Percentiles rank a stretch among this genome's conserved stretches.
These are phyloP conservation scores for Fusarium nisikadoi DNA, from an alignment of 2,329 filamentous ascomycete genomes.

Conservation along the genomic window DNA sequence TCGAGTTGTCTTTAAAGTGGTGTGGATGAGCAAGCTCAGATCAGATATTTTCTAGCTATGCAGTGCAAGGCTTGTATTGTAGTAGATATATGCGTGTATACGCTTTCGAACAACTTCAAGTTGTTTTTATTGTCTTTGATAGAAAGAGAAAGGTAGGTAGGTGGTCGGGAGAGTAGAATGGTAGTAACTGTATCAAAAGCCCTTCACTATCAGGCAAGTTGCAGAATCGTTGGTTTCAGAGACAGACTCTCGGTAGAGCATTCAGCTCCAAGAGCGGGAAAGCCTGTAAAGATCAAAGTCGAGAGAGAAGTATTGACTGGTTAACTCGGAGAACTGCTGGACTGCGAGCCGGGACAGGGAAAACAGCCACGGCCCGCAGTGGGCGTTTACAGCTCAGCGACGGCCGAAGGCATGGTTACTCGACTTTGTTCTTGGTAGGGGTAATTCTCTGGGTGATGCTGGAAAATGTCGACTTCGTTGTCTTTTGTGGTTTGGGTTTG, in stretches of 20 bases:
- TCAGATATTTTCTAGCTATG: not conserved
- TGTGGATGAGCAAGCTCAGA: constrained; percentile 4
- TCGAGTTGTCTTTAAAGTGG: not conserved
- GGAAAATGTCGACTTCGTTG: constrained; percentile 70
- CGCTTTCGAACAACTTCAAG: not conserved
- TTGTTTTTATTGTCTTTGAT: constrained; percentile 4
- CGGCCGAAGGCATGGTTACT: constrained; percentile 76
- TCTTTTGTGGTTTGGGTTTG: constrained; percentile 56
- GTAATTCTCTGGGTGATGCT: constrained; percentile 49
- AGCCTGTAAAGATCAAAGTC: constrained; percentile 75
- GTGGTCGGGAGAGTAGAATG: not conserved
- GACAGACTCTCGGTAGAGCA: constrained; percentile 53
- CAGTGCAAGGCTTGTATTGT: not conserved
- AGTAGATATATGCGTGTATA: not conserved
- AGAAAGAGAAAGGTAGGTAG: not conserved
- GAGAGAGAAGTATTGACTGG: constrained; percentile 62
- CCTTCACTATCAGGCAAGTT: constrained; percentile 47
- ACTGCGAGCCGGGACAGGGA: constrained; percentile 73
- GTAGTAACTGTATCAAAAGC: constrained; percentile 33
- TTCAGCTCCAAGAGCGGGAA: constrained; percentile 56
- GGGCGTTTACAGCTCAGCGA: constrained; percentile 93
- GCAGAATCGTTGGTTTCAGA: constrained; percentile 50
- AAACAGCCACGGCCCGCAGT: constrained; percentile 72
- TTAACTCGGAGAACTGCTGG: constrained; percentile 84
- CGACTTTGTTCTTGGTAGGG: constrained; percentile 72